Percentiles rank a stretch among this genome's conserved stretches.
phyloP scores from a whole-genome alignment of 108 stramenopile species.

The Cyclotella kingstonii region DNA sequence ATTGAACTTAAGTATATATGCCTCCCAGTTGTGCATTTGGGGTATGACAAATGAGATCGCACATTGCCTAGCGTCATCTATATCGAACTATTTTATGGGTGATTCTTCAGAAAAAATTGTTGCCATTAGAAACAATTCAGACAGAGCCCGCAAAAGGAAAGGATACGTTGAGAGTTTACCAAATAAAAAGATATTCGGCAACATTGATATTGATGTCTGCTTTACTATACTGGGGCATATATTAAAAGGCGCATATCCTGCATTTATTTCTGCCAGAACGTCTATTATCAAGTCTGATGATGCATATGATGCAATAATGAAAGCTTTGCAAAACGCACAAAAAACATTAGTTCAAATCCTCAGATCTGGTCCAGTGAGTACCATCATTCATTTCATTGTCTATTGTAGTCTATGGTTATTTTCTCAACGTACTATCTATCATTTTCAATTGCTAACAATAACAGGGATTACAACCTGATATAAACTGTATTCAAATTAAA shows the following conservation, averaged over 20 bases:
- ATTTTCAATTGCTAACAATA: background rate
- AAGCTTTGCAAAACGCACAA: conserved; percentile 24
- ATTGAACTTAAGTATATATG: conserved; percentile 46
- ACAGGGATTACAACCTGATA: conserved; percentile 8
- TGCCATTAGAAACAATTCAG: too few species aligned
- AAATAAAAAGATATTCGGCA: too few species aligned
- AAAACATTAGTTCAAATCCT: conserved; percentile 14
- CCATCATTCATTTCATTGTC: background rate
- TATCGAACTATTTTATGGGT: conserved; percentile 40
- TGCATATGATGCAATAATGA: conserved; percentile 11
- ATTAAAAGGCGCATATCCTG: conserved; percentile 26
- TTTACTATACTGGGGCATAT: conserved; percentile 25
- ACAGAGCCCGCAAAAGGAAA: too few species aligned
- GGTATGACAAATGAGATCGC: conserved; percentile 63
- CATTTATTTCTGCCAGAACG: conserved; percentile 16
- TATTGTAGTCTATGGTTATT: background rate
- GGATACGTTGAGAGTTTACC: too few species aligned
- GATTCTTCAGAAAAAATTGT: too few species aligned
- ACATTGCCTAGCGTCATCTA: conserved; percentile 50
- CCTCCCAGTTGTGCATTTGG: conserved; percentile 67
- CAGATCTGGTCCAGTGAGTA: conserved; percentile 19
- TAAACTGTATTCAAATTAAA: conserved; percentile 9
- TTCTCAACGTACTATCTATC: background rate
- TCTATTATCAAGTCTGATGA: conserved; percentile 20
- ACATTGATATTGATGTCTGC: conserved; percentile 35